Evolutionary conservation across 108 stramenopile species (phyloP), one percentile per base, ranked within the genome.

Genomic region (Cyclotella cryptica): DNA sequence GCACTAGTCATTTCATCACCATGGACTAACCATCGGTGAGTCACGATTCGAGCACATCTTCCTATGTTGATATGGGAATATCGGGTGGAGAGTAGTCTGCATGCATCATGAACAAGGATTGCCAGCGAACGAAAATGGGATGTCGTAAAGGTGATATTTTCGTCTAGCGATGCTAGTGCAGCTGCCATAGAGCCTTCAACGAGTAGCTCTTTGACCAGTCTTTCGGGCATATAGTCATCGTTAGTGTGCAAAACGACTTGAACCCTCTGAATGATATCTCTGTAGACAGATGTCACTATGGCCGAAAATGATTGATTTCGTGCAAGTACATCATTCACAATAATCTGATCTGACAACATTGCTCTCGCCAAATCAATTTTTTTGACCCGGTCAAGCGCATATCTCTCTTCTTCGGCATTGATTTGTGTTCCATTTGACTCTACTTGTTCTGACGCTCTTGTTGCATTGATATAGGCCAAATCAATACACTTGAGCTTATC

Each of bases 31-130:
- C 91, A 93, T 18, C 80, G 79, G 15, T 84, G 77, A n/a, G 88
- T 86, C 1, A 96, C 52, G 8, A 72, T 42, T 18, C 86, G 75
- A 39, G 78, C 74, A 66, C 80, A 69, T 39, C 54, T 66, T 14
- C 84, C 84, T 59, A 85, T 70, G 28, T 88, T 81, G 19, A 96
- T 87, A 72, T 96, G 95, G 24, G 95, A 92, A 75, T 96, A 88
- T 43, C 85, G 84, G 46, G 88, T 80, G 15, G 91, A 81, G 43
- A 96, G 72, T 7, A 74, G 74, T 47, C 69, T 83, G 58, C 89
- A 90, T 14, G 90, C 91, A 26, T 83, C 77, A 72, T 91, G 86
- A 18, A 92, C 83, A 47, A 86, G 42, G 42, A 64, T 63, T 30
- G 89, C 86, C 26, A 93, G 45, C 61, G 82, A 67, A 15, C 90